Evolutionary conservation across 2,329 filamentous ascomycete genomes (phyloP).

Genomic region (Beauveria varroae): DNA sequence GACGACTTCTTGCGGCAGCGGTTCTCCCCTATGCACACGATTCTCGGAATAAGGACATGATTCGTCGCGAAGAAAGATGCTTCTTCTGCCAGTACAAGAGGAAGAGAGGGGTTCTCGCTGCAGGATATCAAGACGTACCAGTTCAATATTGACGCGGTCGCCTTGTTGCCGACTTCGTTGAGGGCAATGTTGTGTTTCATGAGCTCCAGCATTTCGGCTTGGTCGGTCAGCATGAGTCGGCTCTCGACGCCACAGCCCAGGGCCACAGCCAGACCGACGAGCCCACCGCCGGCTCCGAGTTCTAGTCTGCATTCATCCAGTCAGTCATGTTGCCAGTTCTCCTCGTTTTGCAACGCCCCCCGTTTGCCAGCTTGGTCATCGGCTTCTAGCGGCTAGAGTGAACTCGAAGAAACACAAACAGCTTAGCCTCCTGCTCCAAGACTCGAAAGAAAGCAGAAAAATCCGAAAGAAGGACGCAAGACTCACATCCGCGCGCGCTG

Average conservation of each 20-base stretch:
- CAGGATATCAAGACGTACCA: conserved; percentile 45
- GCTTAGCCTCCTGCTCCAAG: no score
- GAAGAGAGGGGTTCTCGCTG: not conserved
- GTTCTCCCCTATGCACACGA: conserved; percentile 45
- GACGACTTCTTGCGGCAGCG: conserved; percentile 45
- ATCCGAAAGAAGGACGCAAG: not conserved
- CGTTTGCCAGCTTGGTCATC: no score
- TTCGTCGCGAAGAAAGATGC: not conserved
- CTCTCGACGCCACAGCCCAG: conserved; percentile 43
- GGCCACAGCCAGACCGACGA: conserved; percentile 64
- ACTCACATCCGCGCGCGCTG: conserved; percentile 60
- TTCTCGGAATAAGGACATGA: not conserved
- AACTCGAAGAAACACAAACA: no score
- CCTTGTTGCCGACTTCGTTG: conserved; percentile 60
- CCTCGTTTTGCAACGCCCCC: no score
- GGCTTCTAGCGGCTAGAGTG: no score
- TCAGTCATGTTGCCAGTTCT: conserved; percentile 3
- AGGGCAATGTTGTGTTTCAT: conserved; percentile 84
- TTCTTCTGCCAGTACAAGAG: not conserved
- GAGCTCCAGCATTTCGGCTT: conserved; percentile 73
- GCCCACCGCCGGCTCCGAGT: conserved; percentile 82
- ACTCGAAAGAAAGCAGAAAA: not conserved
- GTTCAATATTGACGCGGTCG: conserved; percentile 65
- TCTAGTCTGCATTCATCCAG: conserved; percentile 58
- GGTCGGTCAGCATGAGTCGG: conserved; percentile 77